Evolutionary conservation across 176 grass and related monocot species (phyloP).

Genomic region (Oryza officinalis): DNA sequence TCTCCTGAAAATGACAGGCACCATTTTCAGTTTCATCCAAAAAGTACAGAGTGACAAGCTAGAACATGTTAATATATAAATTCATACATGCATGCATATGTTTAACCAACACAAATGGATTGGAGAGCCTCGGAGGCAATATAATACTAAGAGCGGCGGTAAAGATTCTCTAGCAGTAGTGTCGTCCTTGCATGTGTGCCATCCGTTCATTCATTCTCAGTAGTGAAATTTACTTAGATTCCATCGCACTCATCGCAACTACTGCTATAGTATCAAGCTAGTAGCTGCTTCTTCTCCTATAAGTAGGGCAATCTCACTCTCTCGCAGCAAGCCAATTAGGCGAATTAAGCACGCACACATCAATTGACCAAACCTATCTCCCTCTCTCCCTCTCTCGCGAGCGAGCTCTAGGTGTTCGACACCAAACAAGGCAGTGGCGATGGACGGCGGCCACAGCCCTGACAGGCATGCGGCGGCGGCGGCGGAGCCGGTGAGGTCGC

Average conservation of each 20-base stretch:
- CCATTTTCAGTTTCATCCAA: background rate
- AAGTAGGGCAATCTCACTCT: background rate
- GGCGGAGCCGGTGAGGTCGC: slow-evolving; percentile 65
- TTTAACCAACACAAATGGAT: background rate
- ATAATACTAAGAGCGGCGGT: background rate
- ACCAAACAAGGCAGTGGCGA: background rate
- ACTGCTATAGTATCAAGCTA: background rate
- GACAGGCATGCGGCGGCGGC: slow-evolving; percentile 34
- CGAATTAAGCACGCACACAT: background rate
- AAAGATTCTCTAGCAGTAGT: background rate
- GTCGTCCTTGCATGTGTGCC: background rate
- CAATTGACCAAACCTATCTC: background rate
- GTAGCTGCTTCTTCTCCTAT: background rate
- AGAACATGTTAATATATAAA: background rate
- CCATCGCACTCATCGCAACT: background rate
- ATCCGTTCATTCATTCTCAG: background rate
- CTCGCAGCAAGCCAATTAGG: background rate
- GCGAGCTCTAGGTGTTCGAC: background rate
- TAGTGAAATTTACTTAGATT: background rate
- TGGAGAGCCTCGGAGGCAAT: background rate
- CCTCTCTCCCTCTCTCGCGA: background rate
- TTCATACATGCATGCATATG: background rate
- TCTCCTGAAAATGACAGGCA: background rate
- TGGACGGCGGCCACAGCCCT: slow-evolving; percentile 46
- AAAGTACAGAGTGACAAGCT: background rate